Evolutionary conservation across 768 basidiomycete genomes (phyloP), one percentile per base, ranked within the genome.

Genomic region (Hydnum rufescens): DNA sequence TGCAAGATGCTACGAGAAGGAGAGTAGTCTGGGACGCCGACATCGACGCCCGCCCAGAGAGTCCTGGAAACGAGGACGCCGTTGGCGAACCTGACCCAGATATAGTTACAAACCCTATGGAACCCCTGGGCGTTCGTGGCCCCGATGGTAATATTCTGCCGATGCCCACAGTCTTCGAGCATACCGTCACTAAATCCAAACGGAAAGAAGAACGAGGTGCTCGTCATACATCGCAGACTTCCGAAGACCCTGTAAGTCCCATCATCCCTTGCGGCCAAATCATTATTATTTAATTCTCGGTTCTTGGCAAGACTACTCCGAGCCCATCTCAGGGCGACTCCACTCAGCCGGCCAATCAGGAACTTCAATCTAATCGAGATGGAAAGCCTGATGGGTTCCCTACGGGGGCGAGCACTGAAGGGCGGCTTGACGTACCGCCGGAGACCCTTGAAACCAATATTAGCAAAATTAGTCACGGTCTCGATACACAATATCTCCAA

Each of bases 21-120:
- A 75, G 71, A 46, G 64, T 85, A 25, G 74, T 78, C 5, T 88
- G 83, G 82, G 70, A 74, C 54, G 72, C 71, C 8, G 74, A 78
- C 32, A 13, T 25, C 16, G 13, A 8, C 13, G 44, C 36, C 22
- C 36, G 36, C 22, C 36, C 44, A 13, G 25, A 47, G 16, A 50
- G 49, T 32, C 31, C 49, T 50, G 6, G 1, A 6, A 16, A 13
- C 16, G 49, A 32, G 25, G 31, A 16, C 29, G 26, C 49, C 32
- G 49, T 30, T 13, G 25, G 49, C 29, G 49, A 29, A 30, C 28
- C 16, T 29, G 49, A 50, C 16, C 18, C 28, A 6, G 31, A 28
- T 32, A 1, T 50, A 30, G 44, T 25, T 13, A 47, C 6, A 13
- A 47, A 16, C 16, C 44, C 8, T 26, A 6, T 47, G 44, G 8